Evolutionary conservation across 768 basidiomycete species (phyloP), one percentile per base, ranked within the genome.

Genomic region (Harrya chromipes): DNA sequence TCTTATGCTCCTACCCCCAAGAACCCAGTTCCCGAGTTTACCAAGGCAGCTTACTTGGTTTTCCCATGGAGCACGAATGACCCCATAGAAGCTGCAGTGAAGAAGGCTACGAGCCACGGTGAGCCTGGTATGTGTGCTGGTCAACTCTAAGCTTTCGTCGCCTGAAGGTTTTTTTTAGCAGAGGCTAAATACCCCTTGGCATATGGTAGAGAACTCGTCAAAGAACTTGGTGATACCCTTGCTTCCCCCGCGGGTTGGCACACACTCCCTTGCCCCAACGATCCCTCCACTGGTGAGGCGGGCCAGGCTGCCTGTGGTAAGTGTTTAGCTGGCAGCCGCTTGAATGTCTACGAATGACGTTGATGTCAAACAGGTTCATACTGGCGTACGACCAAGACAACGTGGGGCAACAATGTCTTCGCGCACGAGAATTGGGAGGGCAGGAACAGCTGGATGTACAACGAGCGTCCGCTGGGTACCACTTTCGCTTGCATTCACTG

Each of bases 221-320:
- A 79, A 61, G 84, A 88, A 72, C 84, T 82, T 59, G 82, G 80
- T 55, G 95, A 99, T 65, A 62, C 64, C 0, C 67, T 85, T 8
- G 93, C 94, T 6, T 89, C 87, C 41, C 95, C 95, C 13, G 75
- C 79, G 39, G 95, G 95, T 4, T 99, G 95, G 95, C 95, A 99
- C 63, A 65, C 85, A 0, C 74, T 97, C 42, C 94, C 94, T 13
- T 75, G 75, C 54, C 59, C 69, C 8, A 78, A 83, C 55, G 90
- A 94, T 60, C 90, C 92, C 0, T 66, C 70, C 14, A 10, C 20
- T 26, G 43, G 50, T 40, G 47, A 52, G 62, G 65, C 31, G 1
- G 35, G 50, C 29, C 40, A 41, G 43, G 11, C 21, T 16, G 4
- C 27, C 0, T 56, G 53, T 34, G 37, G 62, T 62, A 40, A 42